Evolutionary conservation across 768 basidiomycete genomes (phyloP).

Genomic region (Auriscalpium vulgare): DNA sequence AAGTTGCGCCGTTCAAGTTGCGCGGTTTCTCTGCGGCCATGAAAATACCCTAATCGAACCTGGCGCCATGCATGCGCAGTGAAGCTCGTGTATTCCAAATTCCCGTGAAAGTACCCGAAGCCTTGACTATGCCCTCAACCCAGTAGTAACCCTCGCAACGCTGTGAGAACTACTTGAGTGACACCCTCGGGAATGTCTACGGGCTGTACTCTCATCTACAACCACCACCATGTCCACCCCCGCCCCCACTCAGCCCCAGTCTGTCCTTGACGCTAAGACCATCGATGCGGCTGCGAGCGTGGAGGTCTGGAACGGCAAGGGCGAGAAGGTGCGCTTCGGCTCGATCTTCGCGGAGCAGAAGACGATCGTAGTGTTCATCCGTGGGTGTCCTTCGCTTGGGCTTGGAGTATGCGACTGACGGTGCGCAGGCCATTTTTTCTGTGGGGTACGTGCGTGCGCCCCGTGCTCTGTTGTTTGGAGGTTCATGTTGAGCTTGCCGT

Average conservation of each 20-base stretch:
- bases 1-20: too few relatives aligned
- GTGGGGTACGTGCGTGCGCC: constrained; percentile 1
- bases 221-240: constrained; percentile 5
- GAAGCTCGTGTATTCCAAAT: too few relatives aligned
- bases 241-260: background rate
- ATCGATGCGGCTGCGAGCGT: constrained; percentile 1
- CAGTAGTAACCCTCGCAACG: too few relatives aligned
- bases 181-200: too few relatives aligned
- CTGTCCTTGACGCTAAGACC: constrained; percentile 1
- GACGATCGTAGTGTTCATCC: constrained; percentile 8
- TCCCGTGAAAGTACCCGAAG: too few relatives aligned
- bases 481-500: too few relatives aligned
- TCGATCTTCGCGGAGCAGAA: constrained; percentile 9
- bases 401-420: background rate
- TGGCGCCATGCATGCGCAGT: too few relatives aligned
- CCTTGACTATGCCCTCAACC: too few relatives aligned
- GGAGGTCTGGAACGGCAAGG: constrained; percentile 2
- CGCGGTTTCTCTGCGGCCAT: too few relatives aligned
- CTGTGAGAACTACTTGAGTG: too few relatives aligned
- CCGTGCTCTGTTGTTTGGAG: background rate
- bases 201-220: too few relatives aligned
- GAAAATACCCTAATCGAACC: too few relatives aligned
- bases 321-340: constrained; percentile 6
- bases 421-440: constrained; percentile 12
- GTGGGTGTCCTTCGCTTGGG: background rate